phyloP scores from a whole-genome alignment of 345 rosid genomes.

The Bruguiera parviflora region DNA sequence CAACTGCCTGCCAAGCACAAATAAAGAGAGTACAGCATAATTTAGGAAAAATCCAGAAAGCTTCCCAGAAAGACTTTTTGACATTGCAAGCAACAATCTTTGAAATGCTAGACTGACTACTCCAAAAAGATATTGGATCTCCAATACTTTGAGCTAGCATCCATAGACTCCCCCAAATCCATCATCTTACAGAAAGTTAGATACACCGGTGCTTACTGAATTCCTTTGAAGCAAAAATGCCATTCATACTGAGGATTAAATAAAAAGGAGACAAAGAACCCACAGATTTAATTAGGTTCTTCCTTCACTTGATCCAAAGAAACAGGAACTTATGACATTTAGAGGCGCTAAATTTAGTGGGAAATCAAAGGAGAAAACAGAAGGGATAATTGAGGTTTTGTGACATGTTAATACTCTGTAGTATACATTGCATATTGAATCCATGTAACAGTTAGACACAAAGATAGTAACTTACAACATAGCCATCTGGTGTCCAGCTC shows the following conservation, averaged over 20 bases:
- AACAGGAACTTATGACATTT: neutral
- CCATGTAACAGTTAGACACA: no score
- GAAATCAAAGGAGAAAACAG: neutral
- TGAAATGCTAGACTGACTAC: neutral
- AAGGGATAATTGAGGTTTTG: neutral
- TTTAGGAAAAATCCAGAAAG: neutral
- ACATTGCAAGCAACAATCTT: neutral
- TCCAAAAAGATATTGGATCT: neutral
- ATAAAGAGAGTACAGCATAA: neutral
- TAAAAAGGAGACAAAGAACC: neutral
- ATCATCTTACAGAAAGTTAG: no score
- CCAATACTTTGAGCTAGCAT: no score
- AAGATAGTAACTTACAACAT: constrained; percentile 22
- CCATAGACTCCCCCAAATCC: no score
- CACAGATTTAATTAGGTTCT: neutral
- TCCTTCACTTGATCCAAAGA: neutral
- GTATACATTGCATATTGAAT: neutral
- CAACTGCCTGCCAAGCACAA: constrained; percentile 24
- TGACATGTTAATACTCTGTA: neutral
- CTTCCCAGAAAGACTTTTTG: neutral
- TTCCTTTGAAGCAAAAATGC: neutral
- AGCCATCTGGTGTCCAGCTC: constrained; percentile 44
- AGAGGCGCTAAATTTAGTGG: neutral
- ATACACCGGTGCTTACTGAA: no score
- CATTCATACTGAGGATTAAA: neutral